These are phyloP conservation scores for Backusella morwellensis DNA, from an alignment of 192 early-diverging fungal genomes.

Conservation along the genomic window DNA sequence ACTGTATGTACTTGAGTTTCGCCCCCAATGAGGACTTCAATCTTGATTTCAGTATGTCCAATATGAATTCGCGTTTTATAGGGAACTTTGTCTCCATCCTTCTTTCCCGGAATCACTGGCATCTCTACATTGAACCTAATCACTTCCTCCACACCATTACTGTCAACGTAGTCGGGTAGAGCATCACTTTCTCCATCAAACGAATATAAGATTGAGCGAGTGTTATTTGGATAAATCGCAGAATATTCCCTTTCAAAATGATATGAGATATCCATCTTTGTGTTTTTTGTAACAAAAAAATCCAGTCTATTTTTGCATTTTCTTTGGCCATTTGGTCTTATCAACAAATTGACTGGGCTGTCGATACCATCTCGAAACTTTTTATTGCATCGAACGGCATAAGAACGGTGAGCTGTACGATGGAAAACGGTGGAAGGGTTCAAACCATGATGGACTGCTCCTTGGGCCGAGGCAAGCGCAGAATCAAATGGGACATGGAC, in stretches of 20 bases:
- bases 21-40: background rate
- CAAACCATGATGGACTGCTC: constrained; percentile 39
- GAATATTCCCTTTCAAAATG: background rate
- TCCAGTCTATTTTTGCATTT: background rate
- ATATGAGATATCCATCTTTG: background rate
- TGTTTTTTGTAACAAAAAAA: background rate
- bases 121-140: background rate
- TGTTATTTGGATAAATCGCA: background rate
- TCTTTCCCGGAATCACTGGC: background rate
- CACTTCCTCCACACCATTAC: background rate
- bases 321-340: background rate
- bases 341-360: background rate
- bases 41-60: background rate
- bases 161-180: background rate
- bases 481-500: constrained; percentile 39
- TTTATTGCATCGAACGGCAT: constrained; percentile 24
- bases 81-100: background rate
- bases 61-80: background rate
- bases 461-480: constrained; percentile 32
- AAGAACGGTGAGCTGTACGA: constrained; percentile 31
- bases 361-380: background rate
- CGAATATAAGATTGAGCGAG: background rate
- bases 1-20: background rate
- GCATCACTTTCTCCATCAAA: background rate
- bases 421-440: constrained; percentile 28